Conservation (phyloP, 1,139 yeast genomes). For the Geotrichum candidum region DNA sequence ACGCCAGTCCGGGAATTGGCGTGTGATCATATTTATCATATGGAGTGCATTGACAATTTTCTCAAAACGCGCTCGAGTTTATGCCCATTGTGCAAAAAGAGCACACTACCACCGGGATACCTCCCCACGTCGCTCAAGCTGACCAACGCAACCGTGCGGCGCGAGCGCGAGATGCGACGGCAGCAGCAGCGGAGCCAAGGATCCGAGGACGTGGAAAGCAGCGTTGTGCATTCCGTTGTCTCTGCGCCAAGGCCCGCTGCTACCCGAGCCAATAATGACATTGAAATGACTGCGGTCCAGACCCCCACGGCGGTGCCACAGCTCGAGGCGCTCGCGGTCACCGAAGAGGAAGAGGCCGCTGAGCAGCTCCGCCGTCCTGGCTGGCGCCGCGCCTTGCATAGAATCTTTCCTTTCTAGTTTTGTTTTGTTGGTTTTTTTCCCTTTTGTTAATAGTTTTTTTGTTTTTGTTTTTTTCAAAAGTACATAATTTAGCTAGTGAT, state of each 20-base stretch:
- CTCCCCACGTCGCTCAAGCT: slow-evolving; percentile 24
- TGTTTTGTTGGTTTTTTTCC: background rate
- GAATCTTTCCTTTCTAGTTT: background rate
- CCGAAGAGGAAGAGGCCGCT: slow-evolving; percentile 8
- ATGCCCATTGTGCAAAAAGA: slow-evolving; percentile 29
- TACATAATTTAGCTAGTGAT: background rate
- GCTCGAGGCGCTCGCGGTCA: slow-evolving; percentile 1
- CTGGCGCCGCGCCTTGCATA: slow-evolving; percentile 7
- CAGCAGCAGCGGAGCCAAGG: background rate
- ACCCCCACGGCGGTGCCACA: background rate
- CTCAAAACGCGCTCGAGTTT: slow-evolving; percentile 25
- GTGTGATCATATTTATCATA: slow-evolving; percentile 28
- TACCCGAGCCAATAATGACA: background rate
- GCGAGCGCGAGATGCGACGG: slow-evolving; percentile 25
- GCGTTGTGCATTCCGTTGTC: background rate
- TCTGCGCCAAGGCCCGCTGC: too few species aligned
- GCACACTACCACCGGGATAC: slow-evolving; percentile 27
- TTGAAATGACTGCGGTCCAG: background rate
- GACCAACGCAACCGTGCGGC: slow-evolving; percentile 27
- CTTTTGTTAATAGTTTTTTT: background rate
- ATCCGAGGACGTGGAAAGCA: background rate
- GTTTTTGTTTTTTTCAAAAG: background rate
- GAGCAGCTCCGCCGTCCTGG: background rate
- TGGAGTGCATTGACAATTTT: slow-evolving; percentile 28
- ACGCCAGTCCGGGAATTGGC: slow-evolving; percentile 28